These are phyloP conservation scores for Aristolochia contorta DNA, from an alignment of 164 flowering plant species.

Conservation along the genomic window DNA sequence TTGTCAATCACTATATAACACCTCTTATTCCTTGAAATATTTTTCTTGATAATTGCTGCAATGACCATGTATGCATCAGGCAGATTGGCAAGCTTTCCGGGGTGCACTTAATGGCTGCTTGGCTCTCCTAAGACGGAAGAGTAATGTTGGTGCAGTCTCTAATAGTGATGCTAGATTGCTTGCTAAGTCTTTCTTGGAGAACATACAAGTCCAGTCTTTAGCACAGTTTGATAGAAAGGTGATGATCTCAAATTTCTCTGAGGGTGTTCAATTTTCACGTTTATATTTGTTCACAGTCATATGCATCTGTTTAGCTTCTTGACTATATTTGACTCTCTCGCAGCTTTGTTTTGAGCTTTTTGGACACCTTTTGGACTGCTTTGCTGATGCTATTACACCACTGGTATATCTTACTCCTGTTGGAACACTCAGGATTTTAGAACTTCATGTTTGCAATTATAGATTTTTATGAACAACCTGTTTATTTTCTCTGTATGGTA, in stretches of 20 bases:
- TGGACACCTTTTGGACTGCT: conserved; percentile 50
- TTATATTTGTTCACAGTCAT: not conserved
- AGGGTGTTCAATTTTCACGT: not conserved
- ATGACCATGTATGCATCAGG: conserved; percentile 44
- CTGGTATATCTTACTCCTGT: conserved; percentile 34
- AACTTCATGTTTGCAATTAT: too few species aligned
- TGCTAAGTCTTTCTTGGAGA: conserved; percentile 42
- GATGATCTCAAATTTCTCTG: not conserved
- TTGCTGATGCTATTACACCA: conserved; percentile 36
- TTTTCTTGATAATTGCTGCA: conserved; percentile 8
- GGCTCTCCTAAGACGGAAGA: conserved; percentile 71
- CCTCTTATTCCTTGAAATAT: not conserved
- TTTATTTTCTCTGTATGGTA: too few species aligned
- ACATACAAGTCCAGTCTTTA: conserved; percentile 70
- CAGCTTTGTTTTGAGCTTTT: conserved; percentile 87
- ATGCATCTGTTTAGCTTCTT: not conserved
- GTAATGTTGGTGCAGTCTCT: conserved; percentile 38
- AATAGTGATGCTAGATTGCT: conserved; percentile 51
- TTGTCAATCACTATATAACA: not conserved
- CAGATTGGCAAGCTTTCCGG: conserved; percentile 94
- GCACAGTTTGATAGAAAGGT: conserved; percentile 88
- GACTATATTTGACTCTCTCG: conserved; percentile 15
- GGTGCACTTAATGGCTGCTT: conserved; percentile 95
- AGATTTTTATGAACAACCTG: too few species aligned
- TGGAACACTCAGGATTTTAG: too few species aligned